Base-by-base conservation (phyloP, 192 early-diverging fungal genomes). In the Neocallimastix lanati region DNA sequence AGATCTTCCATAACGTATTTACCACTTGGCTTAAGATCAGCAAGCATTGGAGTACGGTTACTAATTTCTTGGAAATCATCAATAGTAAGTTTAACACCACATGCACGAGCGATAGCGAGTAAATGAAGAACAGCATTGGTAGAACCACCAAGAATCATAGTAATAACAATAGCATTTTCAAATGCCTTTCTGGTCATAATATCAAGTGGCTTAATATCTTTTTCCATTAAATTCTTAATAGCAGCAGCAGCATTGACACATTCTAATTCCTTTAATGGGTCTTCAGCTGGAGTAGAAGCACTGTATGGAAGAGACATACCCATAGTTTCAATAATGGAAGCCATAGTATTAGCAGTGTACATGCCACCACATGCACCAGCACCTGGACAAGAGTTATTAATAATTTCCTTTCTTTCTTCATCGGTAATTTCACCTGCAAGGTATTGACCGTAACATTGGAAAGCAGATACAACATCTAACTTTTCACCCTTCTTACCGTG, bases 281-380 rank as follows among this genome's bases (percentile, higher is more conserved):
- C 93, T 77, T 84, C 90, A 1, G 98, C 98, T 27, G 98, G 98
- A n/a, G 88, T 93, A 28, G 96, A 96, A 12, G 96, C 96, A 82
- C 92, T 93, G 90, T 96, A 97, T 37, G 98, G 98, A 33, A 99
- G 90, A 15, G 92, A 87, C 94, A 99, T 96, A 78, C 98, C 98
- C 92, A 99, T 92, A 28, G 96, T 92, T 85, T 99, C 98, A 79
- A 95, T 96, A 28, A 94, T 95, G 78, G 92, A 93, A 7, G 98
- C 95, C 96, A 99, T 96, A 25, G 95, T 96, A 85, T 98, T 98
- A 76, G 96, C 96, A 4, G 96, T 98, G 86, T 95, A 97, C 98
- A 99, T 99, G 78, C 98, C 98, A 82, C 98, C 98, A 86, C 98
- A 99, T 18, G 95, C 96, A 79, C 98, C 98, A 37, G 96, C 89